Percentiles rank a stretch among this genome's conserved stretches.
These are phyloP conservation scores for Nemania bipapillata DNA, from an alignment of 2,329 filamentous ascomycete species.

Conservation along the genomic window DNA sequence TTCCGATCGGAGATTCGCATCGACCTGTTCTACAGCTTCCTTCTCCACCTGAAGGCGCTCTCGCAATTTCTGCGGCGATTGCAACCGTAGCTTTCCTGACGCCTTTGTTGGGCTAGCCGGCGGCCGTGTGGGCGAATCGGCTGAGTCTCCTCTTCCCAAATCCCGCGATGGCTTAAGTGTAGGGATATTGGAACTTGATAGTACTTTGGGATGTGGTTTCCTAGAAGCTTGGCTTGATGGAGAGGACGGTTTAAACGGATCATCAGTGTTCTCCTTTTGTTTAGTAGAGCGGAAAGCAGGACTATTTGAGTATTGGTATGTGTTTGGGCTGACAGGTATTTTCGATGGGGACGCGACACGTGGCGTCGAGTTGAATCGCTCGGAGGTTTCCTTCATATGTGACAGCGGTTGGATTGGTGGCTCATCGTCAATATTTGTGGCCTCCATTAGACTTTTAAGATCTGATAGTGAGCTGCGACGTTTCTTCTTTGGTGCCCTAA, in stretches of 20 bases:
- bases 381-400: conserved; percentile 64
- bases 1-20: conserved; percentile 77
- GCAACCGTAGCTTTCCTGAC: conserved; percentile 71
- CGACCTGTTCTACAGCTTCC: conserved; percentile 74
- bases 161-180: conserved; percentile 60
- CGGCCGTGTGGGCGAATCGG: conserved; percentile 48
- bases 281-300: conserved; percentile 52
- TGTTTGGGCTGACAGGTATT: conserved; percentile 63
- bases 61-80: conserved; percentile 78
- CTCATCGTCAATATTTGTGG: conserved; percentile 63
- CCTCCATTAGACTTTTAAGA: conserved; percentile 74
- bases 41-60: conserved; percentile 88
- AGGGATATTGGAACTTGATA: conserved; percentile 67
- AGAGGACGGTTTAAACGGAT: conserved; percentile 40
- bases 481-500: conserved; percentile 74
- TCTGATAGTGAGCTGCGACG: conserved; percentile 92
- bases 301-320: conserved; percentile 52
- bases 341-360: conserved; percentile 60
- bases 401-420: conserved; percentile 60
- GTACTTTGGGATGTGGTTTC: conserved; percentile 59
- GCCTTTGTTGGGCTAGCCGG: conserved; percentile 55
- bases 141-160: conserved; percentile 43
- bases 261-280: conserved; percentile 61
- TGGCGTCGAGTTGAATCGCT: conserved; percentile 67
- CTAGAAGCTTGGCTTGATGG: conserved; percentile 38